Base-by-base conservation (phyloP, 495 filamentous ascomycete species). In the Durotheca rogersii region DNA sequence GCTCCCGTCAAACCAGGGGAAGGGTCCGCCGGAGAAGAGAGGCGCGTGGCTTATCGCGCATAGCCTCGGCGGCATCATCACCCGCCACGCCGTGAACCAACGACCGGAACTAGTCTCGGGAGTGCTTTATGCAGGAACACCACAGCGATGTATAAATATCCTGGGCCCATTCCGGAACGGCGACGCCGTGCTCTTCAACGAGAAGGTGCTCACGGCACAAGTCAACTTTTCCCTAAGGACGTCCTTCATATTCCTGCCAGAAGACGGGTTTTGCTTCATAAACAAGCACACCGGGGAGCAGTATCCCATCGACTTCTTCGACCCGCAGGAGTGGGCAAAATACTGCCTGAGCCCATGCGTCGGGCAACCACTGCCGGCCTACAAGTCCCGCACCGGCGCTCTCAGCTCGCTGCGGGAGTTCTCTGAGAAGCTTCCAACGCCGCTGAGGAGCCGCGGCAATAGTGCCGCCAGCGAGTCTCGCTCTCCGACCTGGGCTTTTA, bases 161-260 rank as follows among this genome's bases (percentile, higher is more conserved):
- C 79, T 96, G 10, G 92, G 92, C 1, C 91, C 92, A 0, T 60
- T 98, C 2, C 82, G 92, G 34, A 94, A 93, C 60, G 90, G 90
- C 9, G 92, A 96, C 61, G 85, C 90, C 18, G 93, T 96, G 1
- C 75, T 96, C 2, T 71, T 98, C 25, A 95, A 89, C 61, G 90
- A 89, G 15, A 88, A 88, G 47, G 88, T 96, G 1, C 76, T 98
- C 1, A 96, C 91, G 1, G 90, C 93, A 0, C 90, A 96, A 67
- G 91, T 95, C 40, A 95, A 92, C 67, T 96, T 98, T 67, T 89
- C 87, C 1, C 80, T 98, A 31, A 85, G 92, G 5, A 96, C 88
- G 2, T 88, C 80, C 44, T 98, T 85, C 58, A 80, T 85, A 15
- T 83, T 96, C 15, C 77, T 98, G 1, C 92, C 93, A 2, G 86